phyloP scores from a whole-genome alignment of 2,329 filamentous ascomycete genomes.

The Fusarium pseudocircinatum region DNA sequence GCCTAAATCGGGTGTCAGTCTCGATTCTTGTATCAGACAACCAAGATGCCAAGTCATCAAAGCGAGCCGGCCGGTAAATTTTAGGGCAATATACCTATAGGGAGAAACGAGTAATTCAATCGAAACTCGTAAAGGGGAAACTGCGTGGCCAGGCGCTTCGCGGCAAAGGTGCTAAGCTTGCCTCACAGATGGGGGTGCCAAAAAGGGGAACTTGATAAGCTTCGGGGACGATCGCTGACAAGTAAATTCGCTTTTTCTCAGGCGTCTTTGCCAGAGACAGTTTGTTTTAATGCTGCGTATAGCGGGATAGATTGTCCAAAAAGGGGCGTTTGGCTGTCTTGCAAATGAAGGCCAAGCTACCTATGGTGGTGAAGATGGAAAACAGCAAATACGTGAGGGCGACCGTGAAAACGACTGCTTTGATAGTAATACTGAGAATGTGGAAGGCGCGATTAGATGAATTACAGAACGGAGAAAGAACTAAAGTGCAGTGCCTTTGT shows the following conservation, averaged over 20 bases:
- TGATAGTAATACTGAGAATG: not conserved
- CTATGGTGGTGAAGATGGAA: conserved; percentile 24
- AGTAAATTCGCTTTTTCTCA: conserved; percentile 18
- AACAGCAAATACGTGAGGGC: not conserved
- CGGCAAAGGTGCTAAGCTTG: not conserved
- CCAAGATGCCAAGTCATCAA: not conserved
- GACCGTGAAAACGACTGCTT: not conserved
- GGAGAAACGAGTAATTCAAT: not conserved
- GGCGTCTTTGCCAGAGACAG: conserved; percentile 31
- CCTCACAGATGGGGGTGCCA: not conserved
- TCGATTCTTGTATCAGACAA: not conserved
- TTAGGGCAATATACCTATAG: not conserved
- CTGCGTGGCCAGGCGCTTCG: not conserved
- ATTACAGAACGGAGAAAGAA: not conserved
- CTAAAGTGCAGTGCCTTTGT: not conserved
- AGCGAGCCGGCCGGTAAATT: not conserved
- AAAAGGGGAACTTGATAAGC: not conserved
- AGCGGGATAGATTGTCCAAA: conserved; percentile 43
- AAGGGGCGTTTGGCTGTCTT: conserved; percentile 23
- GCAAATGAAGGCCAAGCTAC: conserved; percentile 30
- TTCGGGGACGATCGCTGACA: conserved; percentile 23
- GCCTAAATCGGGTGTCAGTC: not conserved
- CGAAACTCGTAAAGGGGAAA: not conserved
- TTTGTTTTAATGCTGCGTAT: conserved; percentile 43
- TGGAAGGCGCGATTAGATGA: not conserved